Percentiles rank a stretch among this genome's conserved stretches.
phyloP scores from a whole-genome alignment of 306 rosid species.

The Quercus robur region DNA sequence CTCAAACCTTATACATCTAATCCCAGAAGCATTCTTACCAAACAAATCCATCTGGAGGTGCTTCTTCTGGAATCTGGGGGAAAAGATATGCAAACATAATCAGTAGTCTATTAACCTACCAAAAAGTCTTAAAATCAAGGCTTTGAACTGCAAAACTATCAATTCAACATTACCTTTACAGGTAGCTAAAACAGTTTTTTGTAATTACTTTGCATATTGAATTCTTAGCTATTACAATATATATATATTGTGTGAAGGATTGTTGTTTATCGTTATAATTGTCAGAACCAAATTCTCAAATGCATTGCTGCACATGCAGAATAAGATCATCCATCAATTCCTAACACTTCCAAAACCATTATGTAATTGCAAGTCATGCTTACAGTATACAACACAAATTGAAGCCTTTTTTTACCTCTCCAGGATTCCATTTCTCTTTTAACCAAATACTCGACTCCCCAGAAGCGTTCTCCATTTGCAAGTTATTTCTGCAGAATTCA shows the following conservation, averaged over 20 bases:
- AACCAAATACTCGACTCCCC: conserved; percentile 61
- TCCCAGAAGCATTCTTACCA: conserved; percentile 14
- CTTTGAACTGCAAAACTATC: neutral
- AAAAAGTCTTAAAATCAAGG: neutral
- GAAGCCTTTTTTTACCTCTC: conserved; percentile 62
- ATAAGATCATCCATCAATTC: neutral
- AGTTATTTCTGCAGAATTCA: conserved; percentile 42
- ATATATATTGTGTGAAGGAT: neutral
- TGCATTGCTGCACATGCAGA: neutral
- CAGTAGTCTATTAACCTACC: neutral
- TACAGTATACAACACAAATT: neutral
- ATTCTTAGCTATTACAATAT: neutral
- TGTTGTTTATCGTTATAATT: neutral
- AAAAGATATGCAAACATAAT: neutral
- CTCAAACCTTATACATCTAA: neutral
- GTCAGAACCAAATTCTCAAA: neutral
- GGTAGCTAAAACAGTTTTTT: neutral
- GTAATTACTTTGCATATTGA: neutral
- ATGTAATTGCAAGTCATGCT: neutral
- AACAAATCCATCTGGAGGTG: conserved; percentile 52
- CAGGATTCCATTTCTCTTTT: conserved; percentile 77
- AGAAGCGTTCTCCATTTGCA: conserved; percentile 35
- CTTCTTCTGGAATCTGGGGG: conserved; percentile 64
- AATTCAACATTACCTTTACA: neutral
- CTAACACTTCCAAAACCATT: neutral